A percentile compares a stretch with the other conserved stretches of the same genome.
Evolutionary conservation across 768 basidiomycete species (phyloP).

Genomic region (Russula emetica): DNA sequence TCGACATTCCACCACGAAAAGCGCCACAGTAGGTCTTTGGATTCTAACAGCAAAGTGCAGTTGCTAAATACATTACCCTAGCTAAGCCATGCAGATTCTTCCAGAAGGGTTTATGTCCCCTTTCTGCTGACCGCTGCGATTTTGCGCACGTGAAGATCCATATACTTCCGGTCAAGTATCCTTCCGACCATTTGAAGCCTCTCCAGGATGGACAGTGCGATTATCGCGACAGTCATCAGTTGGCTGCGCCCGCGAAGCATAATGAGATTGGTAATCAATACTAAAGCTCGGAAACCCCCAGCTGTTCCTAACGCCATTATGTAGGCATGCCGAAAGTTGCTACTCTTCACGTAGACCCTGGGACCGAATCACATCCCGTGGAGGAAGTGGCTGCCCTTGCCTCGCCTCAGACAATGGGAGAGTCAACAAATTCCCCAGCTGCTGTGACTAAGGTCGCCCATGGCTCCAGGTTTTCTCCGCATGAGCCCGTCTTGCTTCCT

Average conservation of each 20-base stretch:
- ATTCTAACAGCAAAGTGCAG: background rate
- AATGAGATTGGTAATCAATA: conserved; percentile 17
- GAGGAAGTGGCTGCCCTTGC: background rate
- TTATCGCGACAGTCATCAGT: background rate
- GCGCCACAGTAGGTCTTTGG: conserved; percentile 22
- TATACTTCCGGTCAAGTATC: conserved; percentile 16
- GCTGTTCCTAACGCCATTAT: conserved; percentile 7
- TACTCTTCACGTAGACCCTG: conserved; percentile 1
- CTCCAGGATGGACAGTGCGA: background rate
- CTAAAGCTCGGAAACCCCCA: background rate
- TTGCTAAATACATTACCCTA: background rate
- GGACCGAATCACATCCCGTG: background rate
- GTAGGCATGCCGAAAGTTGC: background rate
- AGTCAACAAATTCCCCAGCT: background rate
- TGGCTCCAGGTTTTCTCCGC: background rate
- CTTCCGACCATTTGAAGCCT: background rate
- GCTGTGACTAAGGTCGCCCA: background rate
- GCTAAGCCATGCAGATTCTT: conserved; percentile 27
- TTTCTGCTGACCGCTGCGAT: conserved; percentile 27
- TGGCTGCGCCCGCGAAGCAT: background rate
- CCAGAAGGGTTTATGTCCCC: conserved; percentile 24
- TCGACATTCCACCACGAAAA: conserved; percentile 9
- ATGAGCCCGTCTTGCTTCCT: background rate
- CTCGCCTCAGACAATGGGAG: background rate
- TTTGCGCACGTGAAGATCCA: conserved; percentile 27